phyloP scores from a whole-genome alignment of 1,284 basidiomycete species.

The Papiliotrema laurentii region DNA sequence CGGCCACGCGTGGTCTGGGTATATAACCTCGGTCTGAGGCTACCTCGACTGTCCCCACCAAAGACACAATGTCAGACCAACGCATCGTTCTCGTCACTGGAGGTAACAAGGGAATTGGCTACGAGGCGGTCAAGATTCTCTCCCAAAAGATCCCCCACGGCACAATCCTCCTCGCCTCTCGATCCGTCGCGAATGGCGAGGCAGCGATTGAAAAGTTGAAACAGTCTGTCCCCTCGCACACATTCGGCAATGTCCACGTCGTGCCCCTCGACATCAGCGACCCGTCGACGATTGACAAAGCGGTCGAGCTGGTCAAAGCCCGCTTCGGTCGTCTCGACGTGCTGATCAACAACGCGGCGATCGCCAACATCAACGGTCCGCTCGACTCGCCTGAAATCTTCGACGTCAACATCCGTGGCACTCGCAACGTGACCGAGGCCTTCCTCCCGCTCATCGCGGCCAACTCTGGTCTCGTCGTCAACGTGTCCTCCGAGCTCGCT shows the following conservation, averaged over 20 bases:
- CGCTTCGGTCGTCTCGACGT: conserved; percentile 10
- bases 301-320: conserved; percentile 6
- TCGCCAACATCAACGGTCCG: conserved; percentile 6
- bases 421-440: conserved; percentile 9
- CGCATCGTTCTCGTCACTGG: conserved; percentile 15
- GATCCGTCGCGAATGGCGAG: conserved; percentile 11
- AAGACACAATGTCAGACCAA: too few species aligned
- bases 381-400: conserved; percentile 3
- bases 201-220: conserved; percentile 12
- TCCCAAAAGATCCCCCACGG: conserved; percentile 8
- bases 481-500: conserved; percentile 13
- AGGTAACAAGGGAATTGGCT: conserved; percentile 15
- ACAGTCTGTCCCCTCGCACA: background rate
- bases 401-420: conserved; percentile 13
- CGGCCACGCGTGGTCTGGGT: too few species aligned
- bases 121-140: conserved; percentile 15
- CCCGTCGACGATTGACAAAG: conserved; percentile 4
- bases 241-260: conserved; percentile 11
- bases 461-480: conserved; percentile 4
- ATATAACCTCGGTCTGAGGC: too few species aligned
- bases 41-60: too few species aligned
- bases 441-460: conserved; percentile 10
- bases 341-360: conserved; percentile 14
- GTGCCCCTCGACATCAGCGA: conserved; percentile 13
- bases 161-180: conserved; percentile 14